Evolutionary conservation across 1,284 basidiomycete genomes (phyloP).

Genomic region (Marasmius sp.): DNA sequence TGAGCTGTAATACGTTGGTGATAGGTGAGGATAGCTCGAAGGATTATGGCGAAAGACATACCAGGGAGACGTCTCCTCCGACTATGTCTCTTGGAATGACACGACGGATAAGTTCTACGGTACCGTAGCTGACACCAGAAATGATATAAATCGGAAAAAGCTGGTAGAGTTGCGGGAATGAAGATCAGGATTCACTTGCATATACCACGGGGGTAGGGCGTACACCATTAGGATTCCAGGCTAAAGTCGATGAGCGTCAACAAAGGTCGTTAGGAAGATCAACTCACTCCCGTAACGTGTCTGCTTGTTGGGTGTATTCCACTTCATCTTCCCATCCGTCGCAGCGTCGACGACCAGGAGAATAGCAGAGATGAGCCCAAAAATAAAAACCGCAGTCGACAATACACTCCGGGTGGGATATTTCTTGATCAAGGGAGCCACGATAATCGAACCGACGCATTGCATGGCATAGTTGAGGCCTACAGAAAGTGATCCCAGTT

Average conservation of each 20-base stretch:
- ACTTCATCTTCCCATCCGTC: slow-evolving; percentile 30
- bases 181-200: not conserved
- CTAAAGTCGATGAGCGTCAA: not conserved
- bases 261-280: not conserved
- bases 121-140: slow-evolving; percentile 29
- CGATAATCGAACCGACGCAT: slow-evolving; percentile 33
- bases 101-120: slow-evolving; percentile 33
- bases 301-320: slow-evolving; percentile 7
- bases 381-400: slow-evolving; percentile 23
- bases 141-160: slow-evolving; percentile 33
- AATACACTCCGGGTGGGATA: slow-evolving; percentile 31
- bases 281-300: slow-evolving; percentile 20
- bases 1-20: slow-evolving; percentile 8
- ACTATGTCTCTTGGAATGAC: slow-evolving; percentile 34
- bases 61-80: slow-evolving; percentile 29
- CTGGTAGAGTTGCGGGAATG: slow-evolving; percentile 11
- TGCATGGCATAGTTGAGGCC: slow-evolving; percentile 33
- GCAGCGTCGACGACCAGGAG: slow-evolving; percentile 30
- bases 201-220: not conserved
- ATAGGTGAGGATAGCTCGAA: not conserved
- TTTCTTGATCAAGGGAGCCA: slow-evolving; percentile 29
- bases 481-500: slow-evolving; percentile 21
- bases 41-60: slow-evolving; percentile 11
- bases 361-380: slow-evolving; percentile 29
- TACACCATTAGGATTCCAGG: slow-evolving; percentile 29